phyloP scores from a whole-genome alignment of 2,329 filamentous ascomycete species.

The Pseudogymnoascus pannorum region DNA sequence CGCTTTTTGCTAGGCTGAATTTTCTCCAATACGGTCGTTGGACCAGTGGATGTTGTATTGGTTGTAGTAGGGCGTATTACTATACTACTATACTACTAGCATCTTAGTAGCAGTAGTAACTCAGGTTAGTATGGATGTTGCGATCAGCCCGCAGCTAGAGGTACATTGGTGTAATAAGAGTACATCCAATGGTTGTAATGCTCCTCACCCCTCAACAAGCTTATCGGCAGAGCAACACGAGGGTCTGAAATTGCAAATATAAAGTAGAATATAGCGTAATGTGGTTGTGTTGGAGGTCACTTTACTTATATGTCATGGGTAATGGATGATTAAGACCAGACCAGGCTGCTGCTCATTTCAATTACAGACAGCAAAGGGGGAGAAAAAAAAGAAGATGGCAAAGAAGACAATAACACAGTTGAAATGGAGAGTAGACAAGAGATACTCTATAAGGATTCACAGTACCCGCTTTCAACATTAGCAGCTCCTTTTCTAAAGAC shows the following conservation, averaged over 20 bases:
- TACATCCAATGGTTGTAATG: not conserved
- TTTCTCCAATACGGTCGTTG: not conserved
- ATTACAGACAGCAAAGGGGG: not conserved
- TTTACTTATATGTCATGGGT: not conserved
- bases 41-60: not conserved
- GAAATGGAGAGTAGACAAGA: not conserved
- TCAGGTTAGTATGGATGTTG: constrained; percentile 3
- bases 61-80: too few relatives aligned
- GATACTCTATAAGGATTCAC: not conserved
- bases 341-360: too few relatives aligned
- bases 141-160: constrained; percentile 1
- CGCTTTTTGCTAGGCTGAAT: not conserved
- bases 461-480: not conserved
- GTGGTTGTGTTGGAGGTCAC: not conserved
- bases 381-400: not conserved
- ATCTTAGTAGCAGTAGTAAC: too few relatives aligned
- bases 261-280: not conserved
- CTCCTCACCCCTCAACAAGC: not conserved
- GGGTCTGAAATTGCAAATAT: constrained; percentile 2
- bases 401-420: too few relatives aligned
- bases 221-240: constrained; percentile 7
- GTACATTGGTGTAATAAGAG: not conserved
- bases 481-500: not conserved
- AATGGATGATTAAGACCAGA: not conserved
- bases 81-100: too few relatives aligned